These are phyloP conservation scores for Austroboletus novae-zelandiae DNA, from an alignment of 1,284 basidiomycete genomes.

Conservation along the genomic window DNA sequence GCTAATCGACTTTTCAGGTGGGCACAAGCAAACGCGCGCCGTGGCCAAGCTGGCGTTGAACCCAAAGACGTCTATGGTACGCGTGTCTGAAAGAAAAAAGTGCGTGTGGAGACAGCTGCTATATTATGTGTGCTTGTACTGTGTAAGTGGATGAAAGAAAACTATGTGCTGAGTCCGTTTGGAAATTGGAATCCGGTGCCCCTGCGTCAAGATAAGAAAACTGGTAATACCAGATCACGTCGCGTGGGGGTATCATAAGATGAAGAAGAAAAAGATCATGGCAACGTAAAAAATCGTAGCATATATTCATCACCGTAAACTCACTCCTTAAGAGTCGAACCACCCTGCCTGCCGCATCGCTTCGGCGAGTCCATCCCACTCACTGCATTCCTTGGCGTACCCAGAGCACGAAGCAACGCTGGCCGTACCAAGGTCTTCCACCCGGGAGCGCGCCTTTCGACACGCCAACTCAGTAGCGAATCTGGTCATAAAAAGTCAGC, in stretches of 20 bases:
- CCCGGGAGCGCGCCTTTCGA: slow-evolving; percentile 47
- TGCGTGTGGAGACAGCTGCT: not conserved
- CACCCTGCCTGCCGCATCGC: slow-evolving; percentile 71
- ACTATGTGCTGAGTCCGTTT: not conserved
- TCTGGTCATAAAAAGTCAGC: slow-evolving; percentile 34
- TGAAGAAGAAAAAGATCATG: not conserved
- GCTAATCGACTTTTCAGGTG: slow-evolving; percentile 47
- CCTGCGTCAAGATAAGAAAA: not conserved
- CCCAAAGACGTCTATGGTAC: slow-evolving; percentile 44
- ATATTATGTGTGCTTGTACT: slow-evolving; percentile 3
- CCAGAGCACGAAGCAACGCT: slow-evolving; percentile 12
- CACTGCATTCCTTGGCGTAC: slow-evolving; percentile 26
- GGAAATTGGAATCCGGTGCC: not conserved
- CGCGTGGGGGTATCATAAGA: slow-evolving; percentile 5
- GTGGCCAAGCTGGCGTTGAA: slow-evolving; percentile 74
- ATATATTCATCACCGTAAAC: not conserved
- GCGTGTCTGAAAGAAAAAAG: slow-evolving; percentile 14
- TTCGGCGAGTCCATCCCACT: slow-evolving; percentile 65
- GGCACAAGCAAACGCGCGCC: slow-evolving; percentile 82
- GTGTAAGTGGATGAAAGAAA: not conserved
- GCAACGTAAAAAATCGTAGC: not conserved
- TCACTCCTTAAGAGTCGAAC: slow-evolving; percentile 45
- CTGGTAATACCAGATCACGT: no score
- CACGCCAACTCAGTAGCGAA: slow-evolving; percentile 78
- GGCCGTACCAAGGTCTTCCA: not conserved